Base-by-base conservation (phyloP, 2,329 filamentous ascomycete species). In the Colletotrichum aenigma region DNA sequence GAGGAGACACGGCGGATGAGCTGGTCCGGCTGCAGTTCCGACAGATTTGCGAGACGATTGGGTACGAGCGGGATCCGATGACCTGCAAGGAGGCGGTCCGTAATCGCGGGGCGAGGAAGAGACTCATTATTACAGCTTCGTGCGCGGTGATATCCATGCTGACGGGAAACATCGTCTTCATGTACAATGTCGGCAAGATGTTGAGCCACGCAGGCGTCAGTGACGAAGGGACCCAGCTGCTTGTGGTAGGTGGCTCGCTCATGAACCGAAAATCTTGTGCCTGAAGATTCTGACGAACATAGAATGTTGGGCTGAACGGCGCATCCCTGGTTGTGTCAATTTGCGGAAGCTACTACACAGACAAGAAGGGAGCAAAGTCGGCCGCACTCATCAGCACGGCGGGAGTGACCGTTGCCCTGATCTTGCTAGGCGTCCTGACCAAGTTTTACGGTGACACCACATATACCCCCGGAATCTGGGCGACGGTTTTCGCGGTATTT, bases 1-100 rank as follows among this genome's bases (percentile, higher is more conserved):
- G 34, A 6, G 66, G 66, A 2, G 24, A 74, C 12, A 56, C 26
- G 18, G 21, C 36, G 15, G 66, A 74, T n/a, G 66, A 60, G 9
- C n/a, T 74, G 3, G 66, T 74, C 9, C 58, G 66, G 15, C 68
- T 70, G 3, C 66, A 74, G 32, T 74, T 70, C n/a, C 18, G 62
- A 3, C 66, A 74, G 13, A 74, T 74, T 7, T 74, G 60, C 71
- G 58, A 65, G 7, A 62, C 71, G 7, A 70, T 70, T 7, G 58
- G 70, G 24, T 74, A 62, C 3, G 66, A 74, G 4, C 48, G 52
- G 15, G 71, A 74, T 21, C 67, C 56, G 2, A 70, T 70, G 67
- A 43, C 56, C 2, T 12, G 36, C 36, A 52, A 70, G 10, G 67
- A 70, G 56, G 67, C 56, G 1, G 16, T 70, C 15, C 36, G 56